Conservation (phyloP, 805 yeast genomes). For the Schizosaccharomyces japonicus region DNA sequence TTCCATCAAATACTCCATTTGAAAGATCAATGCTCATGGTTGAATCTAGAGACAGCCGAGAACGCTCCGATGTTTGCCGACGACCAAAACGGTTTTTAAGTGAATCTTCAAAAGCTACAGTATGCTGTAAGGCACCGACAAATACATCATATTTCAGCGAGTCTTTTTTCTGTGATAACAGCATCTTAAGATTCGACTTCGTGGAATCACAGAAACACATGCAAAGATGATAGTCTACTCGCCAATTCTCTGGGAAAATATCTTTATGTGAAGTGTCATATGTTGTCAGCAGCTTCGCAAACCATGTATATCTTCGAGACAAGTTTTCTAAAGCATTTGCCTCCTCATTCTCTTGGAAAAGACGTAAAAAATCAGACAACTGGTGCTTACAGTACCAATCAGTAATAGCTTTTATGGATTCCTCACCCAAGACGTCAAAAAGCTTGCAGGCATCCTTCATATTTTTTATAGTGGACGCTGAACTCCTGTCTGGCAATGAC, state of each 20-base stretch:
- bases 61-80: constrained; percentile 7
- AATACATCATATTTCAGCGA: constrained; percentile 37
- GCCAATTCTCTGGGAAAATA: constrained; percentile 53
- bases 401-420: constrained; percentile 34
- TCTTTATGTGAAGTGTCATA: constrained; percentile 28
- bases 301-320: constrained; percentile 56
- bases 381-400: constrained; percentile 52
- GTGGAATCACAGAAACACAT: constrained; percentile 45
- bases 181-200: constrained; percentile 34
- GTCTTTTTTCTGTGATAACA: constrained; percentile 18
- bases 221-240: constrained; percentile 37
- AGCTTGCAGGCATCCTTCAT: constrained; percentile 43
- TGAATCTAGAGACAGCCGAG: constrained; percentile 7
- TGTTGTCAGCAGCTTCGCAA: constrained; percentile 41
- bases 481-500: constrained; percentile 13
- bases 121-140: constrained; percentile 43
- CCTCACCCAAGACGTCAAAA: constrained; percentile 36
- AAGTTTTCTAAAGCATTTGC: constrained; percentile 86
- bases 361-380: constrained; percentile 47
- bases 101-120: constrained; percentile 63
- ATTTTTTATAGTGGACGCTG: constrained; percentile 7
- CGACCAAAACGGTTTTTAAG: constrained; percentile 29
- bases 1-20: constrained; percentile 16
- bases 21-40: constrained; percentile 11
- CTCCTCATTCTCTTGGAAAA: constrained; percentile 63